Percentiles rank a stretch among this genome's conserved stretches.
Conservation (phyloP, 2,329 filamentous ascomycete genomes). For the Alternaria panax region DNA sequence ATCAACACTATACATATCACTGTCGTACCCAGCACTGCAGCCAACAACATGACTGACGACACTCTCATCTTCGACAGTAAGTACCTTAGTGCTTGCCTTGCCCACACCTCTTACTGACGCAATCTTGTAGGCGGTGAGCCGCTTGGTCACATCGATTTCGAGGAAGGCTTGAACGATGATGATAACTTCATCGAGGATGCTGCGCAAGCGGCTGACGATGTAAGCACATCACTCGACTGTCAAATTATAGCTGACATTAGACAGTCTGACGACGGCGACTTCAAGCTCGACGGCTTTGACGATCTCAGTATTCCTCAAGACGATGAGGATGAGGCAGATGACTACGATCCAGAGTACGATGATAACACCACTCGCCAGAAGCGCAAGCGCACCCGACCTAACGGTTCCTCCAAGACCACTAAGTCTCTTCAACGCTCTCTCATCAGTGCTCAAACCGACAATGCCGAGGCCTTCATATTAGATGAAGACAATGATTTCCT, state of each 20-base stretch:
- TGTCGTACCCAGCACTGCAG: not conserved
- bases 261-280: conserved; percentile 24
- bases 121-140: conserved; percentile 12
- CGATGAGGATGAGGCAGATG: conserved; percentile 14
- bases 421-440: conserved; percentile 18
- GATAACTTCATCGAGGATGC: conserved; percentile 16
- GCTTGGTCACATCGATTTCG: conserved; percentile 8
- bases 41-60: conserved; percentile 22
- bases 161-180: conserved; percentile 13
- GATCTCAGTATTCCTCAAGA: conserved; percentile 14
- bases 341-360: conserved; percentile 16
- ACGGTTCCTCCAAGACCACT: conserved; percentile 5
- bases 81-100: not conserved
- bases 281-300: conserved; percentile 27
- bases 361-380: conserved; percentile 15
- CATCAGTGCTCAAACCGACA: conserved; percentile 17
- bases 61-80: conserved; percentile 26
- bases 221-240: not conserved
- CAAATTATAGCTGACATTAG: not conserved
- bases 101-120: conserved; percentile 5
- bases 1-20: not conserved
- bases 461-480: conserved; percentile 32
- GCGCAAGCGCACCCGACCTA: conserved; percentile 26
- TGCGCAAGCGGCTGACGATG: conserved; percentile 9
- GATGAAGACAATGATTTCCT: conserved; percentile 24